Base-by-base conservation (phyloP, 2,329 filamentous ascomycete species). In the Penicillium sp. region DNA sequence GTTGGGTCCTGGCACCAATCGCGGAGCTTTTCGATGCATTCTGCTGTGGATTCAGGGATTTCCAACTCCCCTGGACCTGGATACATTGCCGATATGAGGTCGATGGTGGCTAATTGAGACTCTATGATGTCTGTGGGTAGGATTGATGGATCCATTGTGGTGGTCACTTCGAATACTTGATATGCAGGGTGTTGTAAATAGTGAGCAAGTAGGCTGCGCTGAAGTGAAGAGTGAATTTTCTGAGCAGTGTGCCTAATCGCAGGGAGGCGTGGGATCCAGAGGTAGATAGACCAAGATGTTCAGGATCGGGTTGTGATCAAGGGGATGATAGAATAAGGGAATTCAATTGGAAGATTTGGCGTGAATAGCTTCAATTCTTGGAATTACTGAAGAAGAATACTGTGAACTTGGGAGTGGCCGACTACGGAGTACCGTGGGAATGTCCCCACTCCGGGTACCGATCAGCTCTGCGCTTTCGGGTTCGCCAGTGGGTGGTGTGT, bases 11-110 rank as follows among this genome's bases (percentile, higher is more conserved):
- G 53, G 52, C 70, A 72, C 71, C 71, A 73, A 6, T 58, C 43
- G 14, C 67, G 70, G 4, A 74, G 62, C 57, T 51, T 70, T 27
- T 68, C 66, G 7, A 74, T 51, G 47, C 61, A 68, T 11, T 69
- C 56, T 2, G 60, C 56, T 33, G 70, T 75, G 9, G 79, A 72
- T n/a, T 66, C 73, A 2, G 78, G 69, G 4, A 72, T 66, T 1
- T 82, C 81, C 1, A 80, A 69, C 14, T 83, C 79, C 0, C 65
- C 66, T 1, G 66, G 59, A 0, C 67, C 66, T 0, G 77, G 75
- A 59, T 82, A 85, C 82, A 85, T 85, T 10, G 82, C 81, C 63
- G 75, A 69, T 2, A 85, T 68, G n/a, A 85, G 78, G 52, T 84
- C 82, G 36, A 84, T 74, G 55, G 79, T 80, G 1, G 77, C 78